Conservation (phyloP, 768 basidiomycete genomes). For the Aureoboletus auriporus region DNA sequence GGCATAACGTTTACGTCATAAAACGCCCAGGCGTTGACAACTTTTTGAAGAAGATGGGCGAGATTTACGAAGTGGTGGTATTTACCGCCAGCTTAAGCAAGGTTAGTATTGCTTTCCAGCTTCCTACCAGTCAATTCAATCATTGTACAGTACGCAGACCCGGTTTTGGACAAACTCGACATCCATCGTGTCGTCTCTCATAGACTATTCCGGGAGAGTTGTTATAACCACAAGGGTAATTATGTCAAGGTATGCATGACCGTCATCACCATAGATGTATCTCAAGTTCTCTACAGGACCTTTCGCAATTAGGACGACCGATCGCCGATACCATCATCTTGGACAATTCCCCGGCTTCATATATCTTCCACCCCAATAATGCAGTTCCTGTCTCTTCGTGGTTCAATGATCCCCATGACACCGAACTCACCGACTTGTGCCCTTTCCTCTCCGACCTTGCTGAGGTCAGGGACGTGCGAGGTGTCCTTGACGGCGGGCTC, state of each 20-base stretch:
- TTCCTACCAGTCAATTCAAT: slow-evolving; percentile 5
- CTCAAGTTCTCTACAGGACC: slow-evolving; percentile 57
- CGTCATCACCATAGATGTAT: neutral
- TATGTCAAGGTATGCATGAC: slow-evolving; percentile 85
- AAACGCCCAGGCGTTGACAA: slow-evolving; percentile 98
- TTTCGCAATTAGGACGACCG: slow-evolving; percentile 94
- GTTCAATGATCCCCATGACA: slow-evolving; percentile 99
- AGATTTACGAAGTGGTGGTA: slow-evolving; percentile 96
- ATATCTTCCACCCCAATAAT: slow-evolving; percentile 99
- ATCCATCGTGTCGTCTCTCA: slow-evolving; percentile 89
- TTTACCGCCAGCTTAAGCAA: slow-evolving; percentile 98
- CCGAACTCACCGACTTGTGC: slow-evolving; percentile 92
- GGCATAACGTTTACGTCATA: slow-evolving; percentile 98
- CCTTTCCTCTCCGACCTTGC: slow-evolving; percentile 90
- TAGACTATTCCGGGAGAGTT: slow-evolving; percentile 94
- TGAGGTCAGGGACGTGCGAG: slow-evolving; percentile 85
- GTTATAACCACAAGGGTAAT: slow-evolving; percentile 98
- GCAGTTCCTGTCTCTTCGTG: slow-evolving; percentile 98
- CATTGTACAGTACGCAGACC: slow-evolving; percentile 84
- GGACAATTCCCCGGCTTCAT: slow-evolving; percentile 98
- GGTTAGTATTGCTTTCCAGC: slow-evolving; percentile 42
- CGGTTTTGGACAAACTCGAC: slow-evolving; percentile 96
- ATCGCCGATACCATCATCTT: slow-evolving; percentile 94
- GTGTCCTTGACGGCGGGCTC: slow-evolving; percentile 83
- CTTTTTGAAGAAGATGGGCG: slow-evolving; percentile 97